Evolutionary conservation across 345 rosid genomes (phyloP), one percentile per base, ranked within the genome.

Genomic region (Eucalyptus tenuipes): DNA sequence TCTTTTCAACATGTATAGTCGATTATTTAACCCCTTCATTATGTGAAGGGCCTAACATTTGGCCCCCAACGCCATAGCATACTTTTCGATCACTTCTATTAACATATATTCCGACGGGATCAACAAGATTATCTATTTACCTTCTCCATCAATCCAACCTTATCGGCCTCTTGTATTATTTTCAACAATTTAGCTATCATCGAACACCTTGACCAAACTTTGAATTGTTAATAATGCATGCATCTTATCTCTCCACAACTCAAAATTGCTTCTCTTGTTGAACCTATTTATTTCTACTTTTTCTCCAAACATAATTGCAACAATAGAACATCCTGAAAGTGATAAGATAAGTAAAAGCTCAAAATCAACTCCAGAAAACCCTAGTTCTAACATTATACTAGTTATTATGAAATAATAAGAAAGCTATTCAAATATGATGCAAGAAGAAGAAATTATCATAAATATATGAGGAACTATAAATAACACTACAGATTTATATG

Each of bases 381-480:
- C 13, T 4, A 8, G 2, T 18, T 33, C 44, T 68, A 68, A 37
- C 1, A 0, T 31, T 68, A 33, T 33, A 33, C 0, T 0, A 18
- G 13, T 68, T 33, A 16, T 68, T 68, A 2, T 20, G 0, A 75
- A 75, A 75, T 37, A 37, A 37, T 40, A 20, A 71, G 27, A 40
- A 71, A 20, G 27, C 25, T 37, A 75, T 75, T 20, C 47, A 20
- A 68, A 20, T 18, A 1, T 1, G 45, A 75, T 2, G 8, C 47
- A 17, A 75, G 81, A 75, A 75, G 1, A 75, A 75, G 27, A 75
- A 75, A 37, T 20, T 40, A 75, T 22, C 11, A 68, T 8, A 75
- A 75, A 40, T 75, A 24, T 5, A 37, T 75, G 7, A 75, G 27
- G 27, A 75, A 75, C 6, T 13, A 3, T 75, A 75, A 20, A 20